phyloP scores from a whole-genome alignment of 129 eudicot genomes.

The Helianthus tuberosus region DNA sequence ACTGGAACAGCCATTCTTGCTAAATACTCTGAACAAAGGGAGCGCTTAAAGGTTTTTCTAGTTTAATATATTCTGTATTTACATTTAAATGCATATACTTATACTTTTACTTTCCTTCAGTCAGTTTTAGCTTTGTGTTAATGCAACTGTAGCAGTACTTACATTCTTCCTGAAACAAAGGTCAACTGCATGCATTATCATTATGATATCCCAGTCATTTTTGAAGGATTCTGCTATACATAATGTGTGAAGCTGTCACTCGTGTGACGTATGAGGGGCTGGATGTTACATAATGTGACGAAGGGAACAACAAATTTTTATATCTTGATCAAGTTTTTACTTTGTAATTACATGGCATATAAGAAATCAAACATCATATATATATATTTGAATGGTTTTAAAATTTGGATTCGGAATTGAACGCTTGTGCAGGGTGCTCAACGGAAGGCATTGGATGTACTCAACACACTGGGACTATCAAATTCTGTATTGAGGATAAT shows the following conservation, averaged over 20 bases:
- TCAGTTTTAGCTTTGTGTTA: not conserved
- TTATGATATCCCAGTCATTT: not conserved
- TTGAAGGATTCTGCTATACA: not conserved
- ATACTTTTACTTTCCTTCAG: not conserved
- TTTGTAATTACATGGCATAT: not conserved
- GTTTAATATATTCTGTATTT: constrained; percentile 2
- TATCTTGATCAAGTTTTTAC: not conserved
- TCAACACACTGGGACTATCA: constrained; percentile 89
- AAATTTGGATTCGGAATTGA: not conserved
- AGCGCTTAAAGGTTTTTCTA: constrained; percentile 72
- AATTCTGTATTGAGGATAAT: constrained; percentile 84
- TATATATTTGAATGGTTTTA: not conserved
- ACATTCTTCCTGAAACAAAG: constrained; percentile 9
- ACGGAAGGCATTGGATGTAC: constrained; percentile 91
- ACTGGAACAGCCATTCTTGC: constrained; percentile 89
- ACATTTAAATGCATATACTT: not conserved
- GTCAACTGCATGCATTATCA: constrained; percentile 12
- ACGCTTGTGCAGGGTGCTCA: constrained; percentile 80
- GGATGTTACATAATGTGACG: not conserved
- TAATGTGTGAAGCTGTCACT: not conserved
- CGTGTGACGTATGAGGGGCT: not conserved
- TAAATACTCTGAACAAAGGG: constrained; percentile 90
- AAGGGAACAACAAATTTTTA: not conserved
- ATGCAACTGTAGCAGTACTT: not conserved
- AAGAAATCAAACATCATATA: not conserved